phyloP scores from a whole-genome alignment of 2,329 filamentous ascomycete genomes.

The Fusarium buxicola region DNA sequence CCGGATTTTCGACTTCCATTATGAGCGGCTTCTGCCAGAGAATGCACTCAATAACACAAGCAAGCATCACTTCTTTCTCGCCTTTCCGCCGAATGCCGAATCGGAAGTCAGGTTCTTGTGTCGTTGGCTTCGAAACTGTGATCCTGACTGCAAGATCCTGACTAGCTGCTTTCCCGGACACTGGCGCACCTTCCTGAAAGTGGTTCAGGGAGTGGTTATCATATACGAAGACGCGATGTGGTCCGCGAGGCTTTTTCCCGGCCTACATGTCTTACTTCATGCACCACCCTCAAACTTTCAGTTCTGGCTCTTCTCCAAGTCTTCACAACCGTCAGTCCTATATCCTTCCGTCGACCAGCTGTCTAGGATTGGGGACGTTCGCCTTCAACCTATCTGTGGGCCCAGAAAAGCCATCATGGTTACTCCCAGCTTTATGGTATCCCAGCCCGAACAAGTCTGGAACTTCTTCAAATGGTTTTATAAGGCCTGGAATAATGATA shows the following conservation, averaged over 20 bases:
- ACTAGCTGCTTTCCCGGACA: slow-evolving; percentile 56
- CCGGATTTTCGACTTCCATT: slow-evolving; percentile 49
- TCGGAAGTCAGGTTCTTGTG: slow-evolving; percentile 54
- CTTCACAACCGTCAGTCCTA: slow-evolving; percentile 36
- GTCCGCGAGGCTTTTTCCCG: slow-evolving; percentile 55
- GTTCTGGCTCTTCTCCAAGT: slow-evolving; percentile 57
- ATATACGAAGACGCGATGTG: slow-evolving; percentile 58
- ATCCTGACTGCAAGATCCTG: slow-evolving; percentile 57
- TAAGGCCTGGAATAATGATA: slow-evolving; percentile 34
- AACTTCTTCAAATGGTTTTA: slow-evolving; percentile 53
- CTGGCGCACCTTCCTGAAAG: slow-evolving; percentile 59
- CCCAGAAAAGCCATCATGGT: slow-evolving; percentile 52
- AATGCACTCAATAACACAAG: slow-evolving; percentile 24
- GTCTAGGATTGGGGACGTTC: slow-evolving; percentile 36
- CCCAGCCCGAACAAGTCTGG: slow-evolving; percentile 51
- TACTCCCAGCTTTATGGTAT: slow-evolving; percentile 57
- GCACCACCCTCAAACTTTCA: slow-evolving; percentile 41
- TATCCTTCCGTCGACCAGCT: slow-evolving; percentile 18
- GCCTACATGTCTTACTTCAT: slow-evolving; percentile 51
- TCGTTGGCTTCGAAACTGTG: slow-evolving; percentile 58
- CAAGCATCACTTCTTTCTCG: slow-evolving; percentile 57
- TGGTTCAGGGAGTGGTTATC: slow-evolving; percentile 52
- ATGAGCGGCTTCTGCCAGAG: slow-evolving; percentile 46
- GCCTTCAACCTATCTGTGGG: slow-evolving; percentile 47
- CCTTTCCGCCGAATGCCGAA: slow-evolving; percentile 57